phyloP scores from a whole-genome alignment of 768 basidiomycete species.

The Russula abietina region DNA sequence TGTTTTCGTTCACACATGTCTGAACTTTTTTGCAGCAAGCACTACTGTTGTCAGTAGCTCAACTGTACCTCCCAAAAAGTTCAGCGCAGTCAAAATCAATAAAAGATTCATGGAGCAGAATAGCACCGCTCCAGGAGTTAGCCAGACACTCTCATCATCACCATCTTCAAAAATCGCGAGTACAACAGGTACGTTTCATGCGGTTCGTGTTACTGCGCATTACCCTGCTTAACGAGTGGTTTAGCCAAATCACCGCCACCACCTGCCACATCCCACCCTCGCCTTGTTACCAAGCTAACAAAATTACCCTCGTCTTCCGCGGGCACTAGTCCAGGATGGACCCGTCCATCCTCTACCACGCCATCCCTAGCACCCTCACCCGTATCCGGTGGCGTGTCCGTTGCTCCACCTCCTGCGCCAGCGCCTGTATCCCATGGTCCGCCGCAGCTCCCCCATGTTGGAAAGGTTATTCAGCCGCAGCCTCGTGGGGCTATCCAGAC shows the following conservation, averaged over 20 bases:
- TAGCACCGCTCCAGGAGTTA: constrained; percentile 48
- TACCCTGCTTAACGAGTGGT: constrained; percentile 15
- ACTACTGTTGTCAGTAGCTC: constrained; percentile 25
- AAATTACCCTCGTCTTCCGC: constrained; percentile 53
- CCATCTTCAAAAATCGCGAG: constrained; percentile 46
- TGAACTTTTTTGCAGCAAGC: constrained; percentile 7
- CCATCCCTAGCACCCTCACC: constrained; percentile 52
- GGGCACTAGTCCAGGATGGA: constrained; percentile 64
- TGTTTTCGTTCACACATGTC: constrained; percentile 2
- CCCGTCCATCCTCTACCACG: constrained; percentile 67
- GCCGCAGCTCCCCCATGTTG: constrained; percentile 50
- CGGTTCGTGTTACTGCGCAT: background rate
- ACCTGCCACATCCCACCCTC: constrained; percentile 57
- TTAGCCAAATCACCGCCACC: constrained; percentile 56
- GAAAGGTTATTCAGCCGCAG: constrained; percentile 66
- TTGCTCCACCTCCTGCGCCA: constrained; percentile 32
- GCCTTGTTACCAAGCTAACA: constrained; percentile 84
- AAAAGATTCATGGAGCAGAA: constrained; percentile 96
- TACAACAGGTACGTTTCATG: constrained; percentile 42
- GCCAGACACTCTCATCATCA: constrained; percentile 40
- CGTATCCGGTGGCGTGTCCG: constrained; percentile 36
- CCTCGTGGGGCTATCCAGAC: constrained; percentile 37
- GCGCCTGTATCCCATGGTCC: constrained; percentile 30
- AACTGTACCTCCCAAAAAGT: constrained; percentile 68
- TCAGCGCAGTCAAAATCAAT: constrained; percentile 87